phyloP scores from a whole-genome alignment of 2,329 filamentous ascomycete genomes.

The Lojkania enalia region DNA sequence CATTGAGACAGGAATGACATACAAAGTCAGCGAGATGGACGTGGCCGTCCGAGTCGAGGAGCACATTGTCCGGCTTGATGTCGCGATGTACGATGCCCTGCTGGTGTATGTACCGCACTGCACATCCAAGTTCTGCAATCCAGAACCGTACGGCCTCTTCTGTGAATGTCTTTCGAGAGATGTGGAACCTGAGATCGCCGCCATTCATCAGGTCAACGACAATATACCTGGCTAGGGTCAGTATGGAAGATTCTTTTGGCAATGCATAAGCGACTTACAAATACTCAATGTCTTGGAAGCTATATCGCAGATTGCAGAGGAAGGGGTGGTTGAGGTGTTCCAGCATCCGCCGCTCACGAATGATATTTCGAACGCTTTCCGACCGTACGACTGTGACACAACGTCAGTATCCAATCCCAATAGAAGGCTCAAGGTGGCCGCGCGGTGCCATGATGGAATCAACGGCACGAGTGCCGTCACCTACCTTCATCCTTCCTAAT shows the following conservation, averaged over 20 bases:
- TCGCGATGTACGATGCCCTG: constrained; percentile 49
- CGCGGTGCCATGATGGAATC: constrained; percentile 10
- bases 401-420: constrained; percentile 26
- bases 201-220: constrained; percentile 98
- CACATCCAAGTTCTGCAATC: constrained; percentile 93
- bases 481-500: constrained; percentile 97
- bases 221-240: constrained; percentile 65
- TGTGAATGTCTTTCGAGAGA: constrained; percentile 95
- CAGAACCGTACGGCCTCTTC: constrained; percentile 97
- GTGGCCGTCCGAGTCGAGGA: constrained; percentile 59
- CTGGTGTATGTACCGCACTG: constrained; percentile 62
- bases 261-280: constrained; percentile 63
- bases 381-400: constrained; percentile 79
- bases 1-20: constrained; percentile 45
- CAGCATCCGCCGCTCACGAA: constrained; percentile 95
- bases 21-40: constrained; percentile 98
- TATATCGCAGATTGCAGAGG: constrained; percentile 97
- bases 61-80: constrained; percentile 49
- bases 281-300: constrained; percentile 99
- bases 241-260: background rate
- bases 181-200: constrained; percentile 94
- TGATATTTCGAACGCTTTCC: constrained; percentile 97
- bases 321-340: constrained; percentile 98
- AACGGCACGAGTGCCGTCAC: constrained; percentile 33
- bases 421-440: constrained; percentile 10